Evolutionary conservation across 2,329 filamentous ascomycete genomes (phyloP).

Genomic region (Colletotrichum truncatum): DNA sequence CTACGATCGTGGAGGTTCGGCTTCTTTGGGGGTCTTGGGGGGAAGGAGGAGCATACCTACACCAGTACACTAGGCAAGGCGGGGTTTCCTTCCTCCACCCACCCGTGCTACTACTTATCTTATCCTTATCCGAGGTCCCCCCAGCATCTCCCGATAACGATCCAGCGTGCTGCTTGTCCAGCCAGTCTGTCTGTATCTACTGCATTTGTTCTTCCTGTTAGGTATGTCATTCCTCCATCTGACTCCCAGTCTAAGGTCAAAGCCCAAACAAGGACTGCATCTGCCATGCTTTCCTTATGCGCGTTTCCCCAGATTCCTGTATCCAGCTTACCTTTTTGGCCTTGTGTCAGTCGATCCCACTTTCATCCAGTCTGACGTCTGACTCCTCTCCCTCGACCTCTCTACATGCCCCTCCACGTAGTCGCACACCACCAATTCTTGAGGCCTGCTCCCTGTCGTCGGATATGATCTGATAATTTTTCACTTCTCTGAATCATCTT

Average conservation of each 20-base stretch:
- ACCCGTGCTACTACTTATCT: background rate
- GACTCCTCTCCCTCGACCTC: background rate
- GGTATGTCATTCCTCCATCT: too few relatives aligned
- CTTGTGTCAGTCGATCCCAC: background rate
- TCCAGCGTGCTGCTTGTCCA: background rate
- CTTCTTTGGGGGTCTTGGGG: background rate
- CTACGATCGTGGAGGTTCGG: background rate
- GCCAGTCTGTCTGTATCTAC: background rate
- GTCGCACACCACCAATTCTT: background rate
- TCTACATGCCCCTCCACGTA: background rate
- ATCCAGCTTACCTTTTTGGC: background rate
- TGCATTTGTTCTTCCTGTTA: too few relatives aligned
- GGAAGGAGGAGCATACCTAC: background rate
- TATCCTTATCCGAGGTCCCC: background rate
- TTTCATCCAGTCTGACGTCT: background rate
- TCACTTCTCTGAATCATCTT: background rate
- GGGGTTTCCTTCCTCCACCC: slow-evolving; percentile 7
- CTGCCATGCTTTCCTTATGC: background rate
- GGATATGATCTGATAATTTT: slow-evolving; percentile 24
- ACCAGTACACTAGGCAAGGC: too few relatives aligned
- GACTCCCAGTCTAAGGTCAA: background rate
- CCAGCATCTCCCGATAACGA: background rate
- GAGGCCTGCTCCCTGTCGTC: slow-evolving; percentile 6
- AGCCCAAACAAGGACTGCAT: too few relatives aligned
- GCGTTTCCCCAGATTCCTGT: background rate